Evolutionary conservation across 1,139 yeast species (phyloP).

Genomic region (Pichiaceae sp.): DNA sequence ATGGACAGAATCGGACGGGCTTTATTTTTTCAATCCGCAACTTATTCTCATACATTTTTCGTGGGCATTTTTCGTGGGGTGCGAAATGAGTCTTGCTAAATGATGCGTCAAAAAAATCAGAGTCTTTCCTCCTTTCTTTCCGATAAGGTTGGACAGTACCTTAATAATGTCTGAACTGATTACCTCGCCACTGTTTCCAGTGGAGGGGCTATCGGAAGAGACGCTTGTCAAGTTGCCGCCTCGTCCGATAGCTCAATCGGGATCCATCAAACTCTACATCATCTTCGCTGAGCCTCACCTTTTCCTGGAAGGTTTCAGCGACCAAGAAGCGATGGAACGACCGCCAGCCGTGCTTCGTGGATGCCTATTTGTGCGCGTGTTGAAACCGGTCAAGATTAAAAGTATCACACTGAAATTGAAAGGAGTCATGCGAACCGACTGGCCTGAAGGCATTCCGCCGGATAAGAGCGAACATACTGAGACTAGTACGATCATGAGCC

Average conservation of each 20-base stretch:
- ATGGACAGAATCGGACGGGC: too few relatives aligned
- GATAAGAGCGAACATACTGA: constrained; percentile 62
- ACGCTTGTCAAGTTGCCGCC: constrained; percentile 40
- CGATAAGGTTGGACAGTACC: too few relatives aligned
- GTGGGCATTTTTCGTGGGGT: too few relatives aligned
- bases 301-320: constrained; percentile 74
- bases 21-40: too few relatives aligned
- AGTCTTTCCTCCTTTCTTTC: too few relatives aligned
- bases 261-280: constrained; percentile 42
- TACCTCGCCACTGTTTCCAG: constrained; percentile 24
- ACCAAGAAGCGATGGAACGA: constrained; percentile 52
- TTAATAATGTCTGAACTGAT: constrained; percentile 10
- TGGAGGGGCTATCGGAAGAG: constrained; percentile 23
- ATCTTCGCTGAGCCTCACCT: constrained; percentile 73
- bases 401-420: constrained; percentile 56
- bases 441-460: constrained; percentile 99
- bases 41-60: too few relatives aligned
- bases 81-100: too few relatives aligned
- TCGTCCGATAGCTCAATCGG: constrained; percentile 38
- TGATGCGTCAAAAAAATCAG: too few relatives aligned
- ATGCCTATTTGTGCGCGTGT: constrained; percentile 58
- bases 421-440: constrained; percentile 78
- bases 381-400: constrained; percentile 72
- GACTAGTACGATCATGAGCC: constrained; percentile 56
- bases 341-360: constrained; percentile 87